Evolutionary conservation across 768 basidiomycete species (phyloP), one percentile per base, ranked within the genome.

Genomic region (Amanita rubescens): DNA sequence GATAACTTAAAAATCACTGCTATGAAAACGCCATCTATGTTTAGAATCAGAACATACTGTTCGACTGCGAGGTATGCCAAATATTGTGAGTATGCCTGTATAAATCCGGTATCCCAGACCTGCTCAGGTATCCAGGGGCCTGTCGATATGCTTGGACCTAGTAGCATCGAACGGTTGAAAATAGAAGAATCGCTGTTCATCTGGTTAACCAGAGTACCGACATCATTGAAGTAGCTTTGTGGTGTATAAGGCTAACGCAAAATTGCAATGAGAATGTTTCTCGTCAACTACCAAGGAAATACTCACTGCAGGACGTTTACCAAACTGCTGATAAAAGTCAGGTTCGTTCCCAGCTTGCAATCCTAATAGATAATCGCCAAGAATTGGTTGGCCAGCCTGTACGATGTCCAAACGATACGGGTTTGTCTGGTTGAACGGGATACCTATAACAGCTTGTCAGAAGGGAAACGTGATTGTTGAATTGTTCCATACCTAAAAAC

Each of bases 301-400:
- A 51, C 65, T 9, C 67, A 73, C 63, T 61, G 55, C 9, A 73
- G 67, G 63, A 17, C 77, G 72, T 62, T 76, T 74, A 0, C 65
- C 66, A 56, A 76, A 76, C 22, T 59, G 58, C 84, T 9, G 46
- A 42, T 55, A 91, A 57, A 89, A 76, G 71, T 92, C 88, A 14
- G 87, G 88, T 67, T 90, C 88, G 62, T 90, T 89, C 2, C 82
- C 87, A 1, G 81, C 77, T 63, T 87, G 83, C 7, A 87, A 66
- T 0, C 84, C 88, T n/a, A 85, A 65, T 17, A 90, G 68, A 55
- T 79, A 73, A 46, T 76, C 69, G 1, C 88, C 88, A 1, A 90
- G 71, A 55, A 88, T 82, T 15, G 65, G 57, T 62, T 87, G 76
- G 3, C 80, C 80, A 37, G 76, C 66, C 60, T 80, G 75, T 6